Evolutionary conservation across 345 rosid species (phyloP).

Genomic region (Litchi chinensis): DNA sequence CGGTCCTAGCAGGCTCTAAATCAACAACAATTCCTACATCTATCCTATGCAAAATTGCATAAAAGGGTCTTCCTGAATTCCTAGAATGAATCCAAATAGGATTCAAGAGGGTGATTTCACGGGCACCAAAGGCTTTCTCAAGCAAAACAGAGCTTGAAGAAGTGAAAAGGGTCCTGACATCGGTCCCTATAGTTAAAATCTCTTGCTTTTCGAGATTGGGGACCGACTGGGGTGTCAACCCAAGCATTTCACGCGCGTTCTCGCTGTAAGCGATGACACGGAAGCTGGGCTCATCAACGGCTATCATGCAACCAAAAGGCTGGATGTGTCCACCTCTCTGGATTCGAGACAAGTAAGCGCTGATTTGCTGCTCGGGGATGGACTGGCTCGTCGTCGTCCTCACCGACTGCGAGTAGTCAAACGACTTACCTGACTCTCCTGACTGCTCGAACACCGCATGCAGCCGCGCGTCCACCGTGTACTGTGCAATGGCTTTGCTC

Average conservation of each 20-base stretch:
- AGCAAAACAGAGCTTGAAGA: slow-evolving; percentile 60
- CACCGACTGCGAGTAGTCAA: slow-evolving; percentile 79
- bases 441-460: slow-evolving; percentile 94
- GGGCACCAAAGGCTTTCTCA: slow-evolving; percentile 80
- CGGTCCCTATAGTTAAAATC: slow-evolving; percentile 63
- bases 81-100: slow-evolving; percentile 93
- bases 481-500: slow-evolving; percentile 93
- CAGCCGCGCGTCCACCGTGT: slow-evolving; percentile 88
- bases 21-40: slow-evolving; percentile 97
- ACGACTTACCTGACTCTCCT: slow-evolving; percentile 84
- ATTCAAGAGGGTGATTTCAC: slow-evolving; percentile 86
- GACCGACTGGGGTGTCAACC: slow-evolving; percentile 76
- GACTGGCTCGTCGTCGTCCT: slow-evolving; percentile 58
- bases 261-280: slow-evolving; percentile 75
- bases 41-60: slow-evolving; percentile 85
- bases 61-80: slow-evolving; percentile 80
- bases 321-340: slow-evolving; percentile 93
- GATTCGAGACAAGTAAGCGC: slow-evolving; percentile 77
- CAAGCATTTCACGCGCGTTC: slow-evolving; percentile 91
- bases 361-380: slow-evolving; percentile 83
- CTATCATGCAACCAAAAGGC: slow-evolving; percentile 91
- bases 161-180: slow-evolving; percentile 70
- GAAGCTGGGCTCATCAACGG: slow-evolving; percentile 73
- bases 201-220: slow-evolving; percentile 79
- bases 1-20: slow-evolving; percentile 93